Base-by-base conservation (phyloP, 306 rosid genomes). In the Casuarina glauca region DNA sequence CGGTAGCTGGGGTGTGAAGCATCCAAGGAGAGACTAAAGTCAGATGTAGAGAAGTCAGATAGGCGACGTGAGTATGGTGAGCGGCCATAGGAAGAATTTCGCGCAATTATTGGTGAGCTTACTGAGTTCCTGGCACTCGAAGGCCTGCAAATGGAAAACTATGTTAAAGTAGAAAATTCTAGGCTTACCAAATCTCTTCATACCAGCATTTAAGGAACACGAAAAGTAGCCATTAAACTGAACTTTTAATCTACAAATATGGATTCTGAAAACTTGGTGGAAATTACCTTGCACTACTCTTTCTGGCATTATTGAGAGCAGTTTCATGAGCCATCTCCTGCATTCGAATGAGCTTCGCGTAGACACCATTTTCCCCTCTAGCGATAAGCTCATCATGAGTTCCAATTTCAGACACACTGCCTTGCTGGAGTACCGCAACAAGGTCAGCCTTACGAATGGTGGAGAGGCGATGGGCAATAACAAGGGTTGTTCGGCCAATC, bases 81-180 rank as follows among this genome's bases (percentile, higher is more conserved):
- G 20, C 97, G 96, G 43, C 98, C 98, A 70, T 95, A 95, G 66
- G 98, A 95, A 78, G 98, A 95, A 82, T 95, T 95, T 61, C 98
- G 84, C 48, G 98, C 88, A 78, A 95, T 92, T 84, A 95, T 95
- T 3, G 98, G 98, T 12, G 98, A 95, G 93, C 98, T 93, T 49
- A 95, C 97, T 3, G 99, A 95, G 96, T 95, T 95, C 77, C 98
- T 92, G 32, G 98, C 98, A 87, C 97, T 95, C 53, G 98, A 95
- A 79, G 98, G 97, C 90, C 98, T 94, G 87, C 50, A 87, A 80
- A 70, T 73, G 58, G 60, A 86, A 61, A 75, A 38, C 57, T 63
- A 53, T 52, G 43, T 10, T 72, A 83, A 75, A 26, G 57, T 60
- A 67, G 72, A 5, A 5, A 48, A 64, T 69, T 10, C 41, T 83